Percentiles rank a stretch among this genome's conserved stretches.
Conservation (phyloP, 2,329 filamentous ascomycete genomes). For the Volutella citrinella region DNA sequence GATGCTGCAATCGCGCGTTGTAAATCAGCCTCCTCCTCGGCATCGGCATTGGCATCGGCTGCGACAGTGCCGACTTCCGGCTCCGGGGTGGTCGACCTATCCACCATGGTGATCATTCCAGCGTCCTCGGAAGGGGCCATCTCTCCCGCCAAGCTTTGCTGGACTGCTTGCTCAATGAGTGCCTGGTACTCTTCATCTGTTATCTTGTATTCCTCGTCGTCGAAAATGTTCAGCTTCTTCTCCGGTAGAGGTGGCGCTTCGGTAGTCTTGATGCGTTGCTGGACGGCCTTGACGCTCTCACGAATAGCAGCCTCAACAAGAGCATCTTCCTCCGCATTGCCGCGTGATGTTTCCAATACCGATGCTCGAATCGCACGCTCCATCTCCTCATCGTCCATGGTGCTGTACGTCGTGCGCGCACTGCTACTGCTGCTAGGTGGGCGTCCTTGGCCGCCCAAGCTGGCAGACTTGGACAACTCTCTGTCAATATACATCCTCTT, state of each 20-base stretch:
- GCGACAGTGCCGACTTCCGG: background rate
- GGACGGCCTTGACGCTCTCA: conserved; percentile 62
- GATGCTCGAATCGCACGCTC: conserved; percentile 70
- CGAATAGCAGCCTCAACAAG: conserved; percentile 71
- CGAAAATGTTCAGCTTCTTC: conserved; percentile 31
- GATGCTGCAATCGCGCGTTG: conserved; percentile 42
- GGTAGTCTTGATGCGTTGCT: conserved; percentile 24
- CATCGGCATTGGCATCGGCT: background rate
- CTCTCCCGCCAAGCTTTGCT: conserved; percentile 42
- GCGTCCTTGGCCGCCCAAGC: conserved; percentile 15
- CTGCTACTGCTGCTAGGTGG: conserved; percentile 12
- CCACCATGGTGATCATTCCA: conserved; percentile 14
- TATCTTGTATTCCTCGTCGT: conserved; percentile 42
- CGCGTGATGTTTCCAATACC: conserved; percentile 67
- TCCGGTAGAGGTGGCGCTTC: conserved; percentile 22
- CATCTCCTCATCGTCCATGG: conserved; percentile 55
- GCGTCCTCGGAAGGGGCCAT: conserved; percentile 15
- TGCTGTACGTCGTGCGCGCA: conserved; percentile 8
- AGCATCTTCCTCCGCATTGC: conserved; percentile 66
- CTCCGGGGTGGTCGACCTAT: background rate
- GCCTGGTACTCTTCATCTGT: conserved; percentile 58
- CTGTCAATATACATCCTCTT: conserved; percentile 49
- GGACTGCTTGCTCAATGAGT: conserved; percentile 54
- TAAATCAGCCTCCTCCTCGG: conserved; percentile 35
- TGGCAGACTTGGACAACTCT: conserved; percentile 37